These are phyloP conservation scores for Talaromyces liani DNA, from an alignment of 495 filamentous ascomycete species.

Conservation along the genomic window DNA sequence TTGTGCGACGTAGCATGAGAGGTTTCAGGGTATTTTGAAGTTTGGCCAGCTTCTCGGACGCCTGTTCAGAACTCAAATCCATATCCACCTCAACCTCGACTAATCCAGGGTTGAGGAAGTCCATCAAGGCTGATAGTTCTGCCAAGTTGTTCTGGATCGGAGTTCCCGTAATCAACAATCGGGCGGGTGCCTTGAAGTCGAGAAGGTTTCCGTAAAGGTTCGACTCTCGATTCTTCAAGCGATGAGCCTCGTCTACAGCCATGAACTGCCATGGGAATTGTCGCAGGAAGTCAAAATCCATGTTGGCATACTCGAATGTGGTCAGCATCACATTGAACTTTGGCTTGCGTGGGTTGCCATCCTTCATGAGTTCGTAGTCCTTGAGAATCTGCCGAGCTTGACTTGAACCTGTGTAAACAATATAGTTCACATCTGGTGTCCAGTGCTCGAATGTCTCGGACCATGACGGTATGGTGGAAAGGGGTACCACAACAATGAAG, in stretches of 20 bases:
- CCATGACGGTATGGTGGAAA: conserved; percentile 96
- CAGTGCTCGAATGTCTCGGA: conserved; percentile 95
- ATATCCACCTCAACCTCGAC: conserved; percentile 84
- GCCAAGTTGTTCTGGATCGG: conserved; percentile 95
- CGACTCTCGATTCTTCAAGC: conserved; percentile 91
- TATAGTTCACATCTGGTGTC: conserved; percentile 94
- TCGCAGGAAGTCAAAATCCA: conserved; percentile 68
- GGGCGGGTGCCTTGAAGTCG: conserved; percentile 75
- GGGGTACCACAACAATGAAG: conserved; percentile 89
- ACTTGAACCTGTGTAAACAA: conserved; percentile 89
- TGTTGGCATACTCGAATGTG: conserved; percentile 89
- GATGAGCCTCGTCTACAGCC: conserved; percentile 93
- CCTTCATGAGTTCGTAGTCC: conserved; percentile 78
- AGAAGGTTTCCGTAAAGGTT: conserved; percentile 80
- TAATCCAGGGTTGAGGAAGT: conserved; percentile 89
- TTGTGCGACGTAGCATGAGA: conserved; percentile 93
- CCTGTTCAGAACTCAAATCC: conserved; percentile 64
- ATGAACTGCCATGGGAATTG: conserved; percentile 96
- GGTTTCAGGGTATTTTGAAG: conserved; percentile 72
- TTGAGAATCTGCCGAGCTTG: conserved; percentile 72
- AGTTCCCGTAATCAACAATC: conserved; percentile 91
- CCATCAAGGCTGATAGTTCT: conserved; percentile 84
- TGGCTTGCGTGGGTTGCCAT: conserved; percentile 71
- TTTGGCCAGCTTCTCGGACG: conserved; percentile 61
- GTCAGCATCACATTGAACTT: conserved; percentile 96